Base-by-base conservation (phyloP, 2,329 filamentous ascomycete genomes). In the Fusarium sp. region DNA sequence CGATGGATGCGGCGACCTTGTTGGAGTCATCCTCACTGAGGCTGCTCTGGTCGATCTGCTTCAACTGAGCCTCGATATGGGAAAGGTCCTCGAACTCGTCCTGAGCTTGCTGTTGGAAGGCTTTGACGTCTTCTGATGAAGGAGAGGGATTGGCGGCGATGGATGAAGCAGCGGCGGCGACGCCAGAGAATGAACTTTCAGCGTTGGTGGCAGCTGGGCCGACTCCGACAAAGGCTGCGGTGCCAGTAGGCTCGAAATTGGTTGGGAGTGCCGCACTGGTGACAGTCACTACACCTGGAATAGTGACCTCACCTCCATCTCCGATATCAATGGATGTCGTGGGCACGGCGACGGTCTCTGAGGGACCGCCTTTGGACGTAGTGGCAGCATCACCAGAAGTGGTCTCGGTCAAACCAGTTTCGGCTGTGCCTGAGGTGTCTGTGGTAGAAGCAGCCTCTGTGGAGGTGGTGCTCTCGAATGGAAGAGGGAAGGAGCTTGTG, bases 131-230 rank as follows among this genome's bases (percentile, higher is more conserved):
- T 1, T 60, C 61, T 6, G n/a, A 43, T 3, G 61, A 64, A 2
- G 61, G 55, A 12, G 61, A 50, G 11, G 61, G 61, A 16, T 60
- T 64, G 50, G 50, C 50, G 27, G 61, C 61, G 34, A 64, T 60
- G 18, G 55, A 44, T 3, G 61, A 64, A 30, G 61, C 61, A 8
- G 61, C 55, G 44, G n/a, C n/a, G 11, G 56, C 61, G 12, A 64
- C 23, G 15, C 44, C 37, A 3, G 56, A 39, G 23, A 64, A 64
- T 2, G 61, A 64, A 16, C 30, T 47, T 1, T 11, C 30, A 4
- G 61, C 61, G 5, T 30, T 50, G 2, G 61, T 50, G 8, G 61
- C 61, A 23, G 43, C 36, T n/a, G 55, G 3, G 15, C n/a, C 30
- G 6, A 63, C 36, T 13, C 34, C 60, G 10, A 48, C 28, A 12